phyloP scores from a whole-genome alignment of 2,329 filamentous ascomycete genomes.

The Pseudocercospora pini-densiflorae region DNA sequence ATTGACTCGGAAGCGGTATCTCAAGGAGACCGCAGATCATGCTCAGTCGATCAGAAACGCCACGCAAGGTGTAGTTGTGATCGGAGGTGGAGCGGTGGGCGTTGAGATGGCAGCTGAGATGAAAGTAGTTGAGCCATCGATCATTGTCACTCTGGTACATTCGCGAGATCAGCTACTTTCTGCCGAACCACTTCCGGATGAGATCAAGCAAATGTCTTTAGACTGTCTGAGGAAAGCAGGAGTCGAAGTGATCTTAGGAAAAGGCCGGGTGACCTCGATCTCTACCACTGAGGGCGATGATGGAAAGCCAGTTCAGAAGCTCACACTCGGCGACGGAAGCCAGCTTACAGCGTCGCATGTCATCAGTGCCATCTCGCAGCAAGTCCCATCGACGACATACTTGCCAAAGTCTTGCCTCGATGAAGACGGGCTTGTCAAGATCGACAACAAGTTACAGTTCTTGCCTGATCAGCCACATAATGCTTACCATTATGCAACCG shows the following conservation, averaged over 20 bases:
- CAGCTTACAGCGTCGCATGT: slow-evolving; percentile 67
- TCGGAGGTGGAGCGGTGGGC: slow-evolving; percentile 79
- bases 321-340: slow-evolving; percentile 65
- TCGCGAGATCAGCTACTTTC: slow-evolving; percentile 73
- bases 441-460: slow-evolving; percentile 64
- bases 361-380: slow-evolving; percentile 70
- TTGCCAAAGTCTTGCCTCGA: slow-evolving; percentile 64
- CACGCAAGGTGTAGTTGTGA: slow-evolving; percentile 66
- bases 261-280: slow-evolving; percentile 59
- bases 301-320: slow-evolving; percentile 46
- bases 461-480: slow-evolving; percentile 59
- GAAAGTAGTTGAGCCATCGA: slow-evolving; percentile 67
- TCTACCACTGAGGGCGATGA: slow-evolving; percentile 53
- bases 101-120: slow-evolving; percentile 83
- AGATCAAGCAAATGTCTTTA: slow-evolving; percentile 67
- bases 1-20: slow-evolving; percentile 64
- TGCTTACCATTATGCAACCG: slow-evolving; percentile 67
- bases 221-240: slow-evolving; percentile 64
- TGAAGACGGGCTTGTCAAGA: slow-evolving; percentile 67
- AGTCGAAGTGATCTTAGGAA: slow-evolving; percentile 66
- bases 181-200: slow-evolving; percentile 71
- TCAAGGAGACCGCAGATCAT: slow-evolving; percentile 65
- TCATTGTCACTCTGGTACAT: slow-evolving; percentile 74
- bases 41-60: slow-evolving; percentile 58
- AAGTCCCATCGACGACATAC: slow-evolving; percentile 65